phyloP scores from a whole-genome alignment of 2,329 filamentous ascomycete species.

The Talaromyces verruculosus region DNA sequence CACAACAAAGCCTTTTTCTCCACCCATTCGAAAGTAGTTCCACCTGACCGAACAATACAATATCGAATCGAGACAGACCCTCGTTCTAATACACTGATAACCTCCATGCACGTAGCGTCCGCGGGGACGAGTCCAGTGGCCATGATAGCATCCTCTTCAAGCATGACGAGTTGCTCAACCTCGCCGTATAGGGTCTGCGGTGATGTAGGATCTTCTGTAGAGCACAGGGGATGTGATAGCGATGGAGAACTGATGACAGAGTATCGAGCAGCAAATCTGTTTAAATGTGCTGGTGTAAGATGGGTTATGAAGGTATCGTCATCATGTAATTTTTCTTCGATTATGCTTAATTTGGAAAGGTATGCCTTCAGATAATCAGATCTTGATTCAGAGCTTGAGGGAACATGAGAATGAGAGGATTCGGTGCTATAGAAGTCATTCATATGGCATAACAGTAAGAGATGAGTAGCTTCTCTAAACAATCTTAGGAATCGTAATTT shows the following conservation, averaged over 20 bases:
- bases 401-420: not conserved
- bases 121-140: not conserved
- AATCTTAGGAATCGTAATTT: not conserved
- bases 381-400: not conserved
- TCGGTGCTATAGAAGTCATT: not conserved
- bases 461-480: not conserved
- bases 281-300: not conserved
- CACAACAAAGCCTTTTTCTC: slow-evolving; percentile 16
- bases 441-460: not conserved
- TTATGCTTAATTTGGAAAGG: not conserved
- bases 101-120: not conserved
- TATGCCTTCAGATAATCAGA: not conserved
- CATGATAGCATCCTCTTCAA: not conserved
- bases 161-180: not conserved
- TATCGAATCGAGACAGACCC: slow-evolving; percentile 17
- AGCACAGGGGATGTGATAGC: not conserved
- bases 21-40: slow-evolving; percentile 13
- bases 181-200: not conserved
- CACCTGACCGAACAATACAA: slow-evolving; percentile 10
- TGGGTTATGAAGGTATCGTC: not conserved
- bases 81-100: slow-evolving; percentile 1
- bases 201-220: not conserved
- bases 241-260: not conserved
- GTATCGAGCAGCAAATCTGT: not conserved
- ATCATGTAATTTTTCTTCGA: not conserved